Evolutionary conservation across 2,329 filamentous ascomycete species (phyloP).

Genomic region (Fusarium abutilonis): DNA sequence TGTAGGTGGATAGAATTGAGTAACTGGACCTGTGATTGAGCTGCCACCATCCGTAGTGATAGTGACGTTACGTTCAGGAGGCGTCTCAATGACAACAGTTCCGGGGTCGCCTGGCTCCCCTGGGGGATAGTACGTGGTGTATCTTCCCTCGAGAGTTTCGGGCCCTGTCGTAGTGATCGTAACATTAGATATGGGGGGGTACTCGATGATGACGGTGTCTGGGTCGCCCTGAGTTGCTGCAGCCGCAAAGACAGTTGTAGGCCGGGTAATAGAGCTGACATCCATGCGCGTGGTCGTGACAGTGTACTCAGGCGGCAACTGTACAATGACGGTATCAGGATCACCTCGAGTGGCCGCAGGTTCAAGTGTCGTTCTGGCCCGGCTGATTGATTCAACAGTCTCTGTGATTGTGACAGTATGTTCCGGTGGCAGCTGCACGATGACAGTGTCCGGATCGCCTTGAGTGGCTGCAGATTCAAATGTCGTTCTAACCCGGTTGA

Average conservation of each 20-base stretch:
- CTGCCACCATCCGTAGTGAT: background rate
- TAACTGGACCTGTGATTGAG: slow-evolving; percentile 13
- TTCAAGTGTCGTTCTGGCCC: background rate
- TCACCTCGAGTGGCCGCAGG: background rate
- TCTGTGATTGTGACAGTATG: slow-evolving; percentile 6
- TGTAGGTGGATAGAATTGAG: slow-evolving; percentile 16
- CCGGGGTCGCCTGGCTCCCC: background rate
- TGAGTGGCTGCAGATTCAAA: background rate
- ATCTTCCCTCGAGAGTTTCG: background rate
- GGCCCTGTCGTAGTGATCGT: background rate
- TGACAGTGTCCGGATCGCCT: background rate
- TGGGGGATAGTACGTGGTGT: background rate
- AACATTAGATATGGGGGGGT: slow-evolving; percentile 12
- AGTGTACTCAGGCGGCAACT: background rate
- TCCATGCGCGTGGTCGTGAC: slow-evolving; percentile 15
- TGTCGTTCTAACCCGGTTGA: background rate
- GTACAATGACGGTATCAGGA: background rate
- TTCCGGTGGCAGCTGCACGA: background rate
- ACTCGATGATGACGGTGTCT: slow-evolving; percentile 19
- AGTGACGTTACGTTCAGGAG: slow-evolving; percentile 2
- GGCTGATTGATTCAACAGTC: slow-evolving; percentile 2
- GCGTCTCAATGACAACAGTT: background rate
- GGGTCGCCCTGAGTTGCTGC: slow-evolving; percentile 13
- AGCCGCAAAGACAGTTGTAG: slow-evolving; percentile 6
- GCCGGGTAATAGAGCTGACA: slow-evolving; percentile 2